A percentile compares a stretch with the other conserved stretches of the same genome.
These are phyloP conservation scores for Piloderma croceum DNA, from an alignment of 768 basidiomycete genomes.

Conservation along the genomic window DNA sequence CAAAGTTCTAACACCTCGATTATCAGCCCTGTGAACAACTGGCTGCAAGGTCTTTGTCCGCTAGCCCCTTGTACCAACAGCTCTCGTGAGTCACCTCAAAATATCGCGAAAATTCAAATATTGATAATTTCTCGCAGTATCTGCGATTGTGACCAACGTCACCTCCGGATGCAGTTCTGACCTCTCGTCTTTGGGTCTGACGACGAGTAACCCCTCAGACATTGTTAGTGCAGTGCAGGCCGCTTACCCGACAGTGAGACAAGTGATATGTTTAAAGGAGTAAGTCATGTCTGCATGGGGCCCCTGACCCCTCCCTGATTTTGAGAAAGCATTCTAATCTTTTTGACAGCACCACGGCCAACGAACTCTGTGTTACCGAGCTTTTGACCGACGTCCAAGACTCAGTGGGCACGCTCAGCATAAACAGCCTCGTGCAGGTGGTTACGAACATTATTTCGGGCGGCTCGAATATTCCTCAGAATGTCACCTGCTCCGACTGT, in stretches of 20 bases:
- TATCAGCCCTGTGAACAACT: slow-evolving; percentile 44
- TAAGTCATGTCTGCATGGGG: slow-evolving; percentile 28
- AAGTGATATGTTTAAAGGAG: slow-evolving; percentile 62
- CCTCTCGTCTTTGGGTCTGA: slow-evolving; percentile 20
- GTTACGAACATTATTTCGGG: background rate
- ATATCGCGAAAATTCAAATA: too few species aligned
- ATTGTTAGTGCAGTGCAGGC: slow-evolving; percentile 35
- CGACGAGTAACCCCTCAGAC: slow-evolving; percentile 11
- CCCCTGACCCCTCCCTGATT: background rate
- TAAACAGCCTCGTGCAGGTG: background rate
- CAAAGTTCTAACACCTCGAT: slow-evolving; percentile 28
- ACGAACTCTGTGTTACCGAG: slow-evolving; percentile 36
- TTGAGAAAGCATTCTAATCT: background rate
- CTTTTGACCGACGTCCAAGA: slow-evolving; percentile 30
- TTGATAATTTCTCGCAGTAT: too few species aligned
- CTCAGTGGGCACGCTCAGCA: background rate
- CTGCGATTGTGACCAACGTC: slow-evolving; percentile 47
- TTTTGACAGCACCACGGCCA: slow-evolving; percentile 25
- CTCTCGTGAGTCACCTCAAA: too few species aligned
- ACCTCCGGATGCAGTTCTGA: slow-evolving; percentile 44
- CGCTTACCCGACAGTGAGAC: slow-evolving; percentile 51
- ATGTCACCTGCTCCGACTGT: slow-evolving; percentile 22
- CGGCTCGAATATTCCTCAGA: slow-evolving; percentile 1
- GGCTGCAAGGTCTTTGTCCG: slow-evolving; percentile 55
- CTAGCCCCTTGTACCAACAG: slow-evolving; percentile 51